These are phyloP conservation scores for Rhizophagus sp. DNA, from an alignment of 192 early-diverging fungal genomes.

Conservation along the genomic window DNA sequence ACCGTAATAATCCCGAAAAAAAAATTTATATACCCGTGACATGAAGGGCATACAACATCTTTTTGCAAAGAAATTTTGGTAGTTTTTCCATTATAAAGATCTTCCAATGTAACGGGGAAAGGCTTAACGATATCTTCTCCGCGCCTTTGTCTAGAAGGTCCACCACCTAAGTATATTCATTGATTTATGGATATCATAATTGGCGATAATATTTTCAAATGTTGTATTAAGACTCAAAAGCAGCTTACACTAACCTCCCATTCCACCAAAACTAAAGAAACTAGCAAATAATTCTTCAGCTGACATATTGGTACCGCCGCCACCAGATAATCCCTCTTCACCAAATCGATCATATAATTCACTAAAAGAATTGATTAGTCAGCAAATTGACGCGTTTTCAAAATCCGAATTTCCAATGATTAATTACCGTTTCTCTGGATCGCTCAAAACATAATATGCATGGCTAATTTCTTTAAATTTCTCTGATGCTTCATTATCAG, in stretches of 20 bases:
- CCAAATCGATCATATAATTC: constrained; percentile 91
- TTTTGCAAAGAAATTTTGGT: constrained; percentile 81
- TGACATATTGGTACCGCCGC: constrained; percentile 62
- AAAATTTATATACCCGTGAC: constrained; percentile 50
- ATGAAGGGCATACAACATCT: constrained; percentile 68
- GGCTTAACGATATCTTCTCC: constrained; percentile 65
- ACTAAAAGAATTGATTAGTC: constrained; percentile 31
- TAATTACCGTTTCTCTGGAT: constrained; percentile 60
- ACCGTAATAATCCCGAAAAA: constrained; percentile 32
- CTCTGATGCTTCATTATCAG: constrained; percentile 58
- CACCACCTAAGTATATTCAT: constrained; percentile 24
- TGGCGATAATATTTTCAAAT: background rate
- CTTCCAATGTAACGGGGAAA: constrained; percentile 87
- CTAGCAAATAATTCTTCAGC: constrained; percentile 87
- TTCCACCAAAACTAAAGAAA: constrained; percentile 72
- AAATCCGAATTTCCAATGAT: background rate
- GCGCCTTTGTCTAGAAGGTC: constrained; percentile 41
- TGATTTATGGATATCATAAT: background rate
- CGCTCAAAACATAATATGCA: constrained; percentile 85
- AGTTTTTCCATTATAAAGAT: constrained; percentile 89
- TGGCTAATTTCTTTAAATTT: constrained; percentile 90
- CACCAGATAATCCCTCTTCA: constrained; percentile 81
- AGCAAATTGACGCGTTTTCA: background rate
- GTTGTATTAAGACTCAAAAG: background rate
- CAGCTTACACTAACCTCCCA: constrained; percentile 42